Evolutionary conservation across 352 stramenopile species (phyloP).

Genomic region (Globisporangium mamillatum): DNA sequence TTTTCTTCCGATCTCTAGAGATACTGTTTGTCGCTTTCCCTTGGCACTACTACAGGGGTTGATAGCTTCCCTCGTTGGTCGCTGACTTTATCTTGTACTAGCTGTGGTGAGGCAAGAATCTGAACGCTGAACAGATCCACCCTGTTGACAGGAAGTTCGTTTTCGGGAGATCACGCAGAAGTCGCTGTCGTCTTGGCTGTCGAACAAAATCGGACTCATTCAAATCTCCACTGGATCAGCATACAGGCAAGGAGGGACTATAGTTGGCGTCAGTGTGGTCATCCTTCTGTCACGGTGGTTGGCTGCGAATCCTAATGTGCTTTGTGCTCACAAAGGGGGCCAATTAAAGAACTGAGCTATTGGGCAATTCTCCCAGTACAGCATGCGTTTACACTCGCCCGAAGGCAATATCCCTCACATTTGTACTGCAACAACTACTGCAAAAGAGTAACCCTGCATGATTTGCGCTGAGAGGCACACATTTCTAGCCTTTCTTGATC

Average conservation of each 20-base stretch:
- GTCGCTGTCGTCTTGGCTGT: neutral
- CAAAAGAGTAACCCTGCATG: too few species aligned
- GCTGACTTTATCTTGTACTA: neutral
- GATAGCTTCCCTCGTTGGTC: neutral
- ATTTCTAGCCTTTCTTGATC: too few species aligned
- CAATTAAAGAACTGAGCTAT: neutral
- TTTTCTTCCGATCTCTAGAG: neutral
- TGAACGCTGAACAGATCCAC: neutral
- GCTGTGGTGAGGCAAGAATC: neutral
- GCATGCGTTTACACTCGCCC: too few species aligned
- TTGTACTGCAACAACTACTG: too few species aligned
- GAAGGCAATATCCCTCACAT: too few species aligned
- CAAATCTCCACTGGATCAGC: neutral
- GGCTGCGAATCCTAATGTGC: too few species aligned
- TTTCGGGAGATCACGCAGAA: neutral
- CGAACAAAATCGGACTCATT: neutral
- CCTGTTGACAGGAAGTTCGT: neutral
- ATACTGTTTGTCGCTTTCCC: too few species aligned
- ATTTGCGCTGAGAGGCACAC: too few species aligned
- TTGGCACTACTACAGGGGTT: neutral
- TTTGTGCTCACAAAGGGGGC: neutral
- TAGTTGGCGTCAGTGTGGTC: too few species aligned
- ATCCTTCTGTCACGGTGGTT: too few species aligned
- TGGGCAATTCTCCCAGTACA: too few species aligned
- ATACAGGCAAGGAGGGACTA: too few species aligned